Evolutionary conservation across 2,329 filamentous ascomycete species (phyloP), one percentile per base, ranked within the genome.

Genomic region (Ceratocystis alfenasii): DNA sequence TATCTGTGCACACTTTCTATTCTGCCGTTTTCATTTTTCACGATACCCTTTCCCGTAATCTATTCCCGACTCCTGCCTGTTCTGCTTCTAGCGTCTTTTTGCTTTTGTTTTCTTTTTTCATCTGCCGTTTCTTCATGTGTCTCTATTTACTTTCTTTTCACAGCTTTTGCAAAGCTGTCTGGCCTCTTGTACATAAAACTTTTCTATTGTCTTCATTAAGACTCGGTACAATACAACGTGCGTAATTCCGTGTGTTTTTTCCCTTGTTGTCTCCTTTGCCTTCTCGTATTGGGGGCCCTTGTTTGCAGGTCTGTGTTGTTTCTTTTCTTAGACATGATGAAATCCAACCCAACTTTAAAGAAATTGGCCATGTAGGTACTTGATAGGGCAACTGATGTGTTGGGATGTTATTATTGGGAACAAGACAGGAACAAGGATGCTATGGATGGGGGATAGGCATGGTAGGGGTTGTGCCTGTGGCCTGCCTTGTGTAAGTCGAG

Each of bases 301-400:
- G 36, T 15, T 41, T 41, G 36, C 4, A 20, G 48, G 48, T 50
- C 48, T 50, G 48, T 50, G 48, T 50, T 50, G n/a, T 50, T 50
- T 50, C 48, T 50, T 50, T 50, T 50, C 48, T 50, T 50, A 50
- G 48, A 20, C 48, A 50, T 50, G n/a, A 20, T 50, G 48, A 48
- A 48, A 48, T 20, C 30, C 6, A 8, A 22, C 8, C 17, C 48
- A 41, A 12, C 36, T 41, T 41, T 5, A 41, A 41, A 15, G 36
- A 41, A 41, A 41, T 41, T 41, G 10, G 36, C 36, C 5, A 12
- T 41, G 36, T 41, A 12, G 12, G 36, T 10, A 15, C 36, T 12
- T 41, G 36, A 41, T 41, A 15, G 10, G 36, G 36, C 36, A 41
- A 12, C 12, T 41, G 10, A 41, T 41, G 36, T 41, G 36, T 12